Base-by-base conservation (phyloP, 2,329 filamentous ascomycete genomes). In the Xenoacremonium recifei region DNA sequence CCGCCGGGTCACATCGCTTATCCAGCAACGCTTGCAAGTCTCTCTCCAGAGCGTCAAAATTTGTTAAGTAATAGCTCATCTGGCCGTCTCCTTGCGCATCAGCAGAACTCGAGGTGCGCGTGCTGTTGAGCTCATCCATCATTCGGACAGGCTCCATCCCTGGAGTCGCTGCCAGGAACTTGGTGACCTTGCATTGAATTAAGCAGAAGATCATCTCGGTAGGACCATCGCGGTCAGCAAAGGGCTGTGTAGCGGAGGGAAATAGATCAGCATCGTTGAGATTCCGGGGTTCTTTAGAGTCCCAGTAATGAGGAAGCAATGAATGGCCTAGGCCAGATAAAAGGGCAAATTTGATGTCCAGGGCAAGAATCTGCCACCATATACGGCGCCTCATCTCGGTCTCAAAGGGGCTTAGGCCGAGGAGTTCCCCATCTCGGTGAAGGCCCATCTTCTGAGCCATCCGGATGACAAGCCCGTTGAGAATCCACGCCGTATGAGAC, bases 371-470 rank as follows among this genome's bases (percentile, higher is more conserved):
- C 15, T 75, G 68, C 71, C 73, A 81, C 69, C 75, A 74, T 3
- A 80, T 61, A 31, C 78, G 66, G 21, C 77, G 72, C 6, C 77
- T 68, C 63, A 80, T 70, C 53, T 82, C 73, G 0, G 69, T 69
- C 34, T 81, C 75, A 32, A 71, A 79, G 34, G 53, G 63, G 20
- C 39, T 40, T 7, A 67, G 21, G 44, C 54, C 48, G 1, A 64
- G 47, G 6, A 65, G 56, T 2, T 55, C 54, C 0, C 68, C 61
- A 52, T 81, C 76, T 27, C 59, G 66, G 37, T 80, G 69, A 6
- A 81, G 60, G 2, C 76, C 75, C 60, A 82, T 74, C 10, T 73
- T 68, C 45, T 75, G 70, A 1, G 72, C 75, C 32, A 77, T 74
- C 29, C 77, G 73, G 17, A 77, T 61, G 0, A 73, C 73, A 21